These are phyloP conservation scores for Capsicum rhomboideum DNA, from an alignment of 257 asterid species.

Conservation along the genomic window DNA sequence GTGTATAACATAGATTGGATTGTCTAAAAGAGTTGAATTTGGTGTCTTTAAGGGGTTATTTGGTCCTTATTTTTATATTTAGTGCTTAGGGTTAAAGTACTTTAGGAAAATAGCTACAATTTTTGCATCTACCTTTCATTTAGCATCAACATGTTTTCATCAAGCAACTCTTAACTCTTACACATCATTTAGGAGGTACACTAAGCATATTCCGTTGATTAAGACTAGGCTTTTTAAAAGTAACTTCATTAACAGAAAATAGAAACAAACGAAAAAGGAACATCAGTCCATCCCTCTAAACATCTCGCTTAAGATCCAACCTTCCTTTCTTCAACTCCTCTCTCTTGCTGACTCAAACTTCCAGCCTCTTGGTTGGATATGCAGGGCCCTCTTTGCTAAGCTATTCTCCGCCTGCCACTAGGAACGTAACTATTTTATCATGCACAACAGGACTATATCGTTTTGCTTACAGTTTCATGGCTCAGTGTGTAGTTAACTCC, in stretches of 20 bases:
- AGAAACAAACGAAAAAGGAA: neutral
- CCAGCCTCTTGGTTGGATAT: too few species aligned
- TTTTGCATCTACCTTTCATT: neutral
- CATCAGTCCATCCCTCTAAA: neutral
- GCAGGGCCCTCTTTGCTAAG: neutral
- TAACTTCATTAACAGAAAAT: neutral
- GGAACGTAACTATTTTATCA: neutral
- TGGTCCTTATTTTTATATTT: neutral
- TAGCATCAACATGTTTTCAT: neutral
- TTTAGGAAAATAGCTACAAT: neutral
- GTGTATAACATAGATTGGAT: neutral
- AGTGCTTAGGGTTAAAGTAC: neutral
- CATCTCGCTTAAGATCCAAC: neutral
- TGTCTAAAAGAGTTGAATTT: neutral
- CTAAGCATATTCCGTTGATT: neutral
- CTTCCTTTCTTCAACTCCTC: neutral
- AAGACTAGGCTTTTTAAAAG: neutral
- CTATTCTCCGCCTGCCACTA: neutral
- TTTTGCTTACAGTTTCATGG: neutral
- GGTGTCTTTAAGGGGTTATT: neutral
- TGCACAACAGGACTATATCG: neutral
- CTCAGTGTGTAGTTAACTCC: neutral
- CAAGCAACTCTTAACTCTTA: neutral
- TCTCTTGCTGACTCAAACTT: neutral
- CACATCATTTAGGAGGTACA: neutral